Conservation (phyloP, 192 early-diverging fungal genomes). For the Haplosporangium gracile region DNA sequence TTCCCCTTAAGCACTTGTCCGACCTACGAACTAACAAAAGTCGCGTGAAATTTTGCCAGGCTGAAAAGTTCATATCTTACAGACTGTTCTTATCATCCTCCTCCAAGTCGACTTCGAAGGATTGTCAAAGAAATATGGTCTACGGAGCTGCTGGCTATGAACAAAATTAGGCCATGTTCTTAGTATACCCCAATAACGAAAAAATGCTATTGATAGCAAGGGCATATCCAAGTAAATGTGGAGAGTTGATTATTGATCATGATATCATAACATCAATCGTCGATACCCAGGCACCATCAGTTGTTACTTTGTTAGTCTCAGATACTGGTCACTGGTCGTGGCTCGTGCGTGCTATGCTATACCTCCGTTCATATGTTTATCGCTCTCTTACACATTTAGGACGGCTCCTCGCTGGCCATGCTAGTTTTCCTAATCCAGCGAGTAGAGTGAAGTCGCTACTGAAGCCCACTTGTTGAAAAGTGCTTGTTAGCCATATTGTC, state of each 20-base stretch:
- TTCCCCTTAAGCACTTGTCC: background rate
- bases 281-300: background rate
- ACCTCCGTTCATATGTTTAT: no score
- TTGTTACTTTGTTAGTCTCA: background rate
- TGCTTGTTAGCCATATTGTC: no score
- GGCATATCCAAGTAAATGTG: no score
- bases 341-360: background rate
- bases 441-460: no score
- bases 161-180: background rate
- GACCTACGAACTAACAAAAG: background rate
- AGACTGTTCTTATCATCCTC: no score
- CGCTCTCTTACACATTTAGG: background rate
- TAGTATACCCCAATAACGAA: background rate
- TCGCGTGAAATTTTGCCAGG: background rate
- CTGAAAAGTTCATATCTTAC: no score
- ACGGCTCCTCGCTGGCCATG: background rate
- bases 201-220: background rate
- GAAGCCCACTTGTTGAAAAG: no score
- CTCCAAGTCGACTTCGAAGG: no score
- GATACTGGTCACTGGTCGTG: background rate
- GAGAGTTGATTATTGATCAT: background rate
- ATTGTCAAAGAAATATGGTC: no score
- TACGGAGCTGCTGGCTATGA: no score
- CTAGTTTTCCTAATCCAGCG: background rate
- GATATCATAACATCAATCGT: background rate